Base-by-base conservation (phyloP, 345 rosid species). In the Noccaea caerulescens region DNA sequence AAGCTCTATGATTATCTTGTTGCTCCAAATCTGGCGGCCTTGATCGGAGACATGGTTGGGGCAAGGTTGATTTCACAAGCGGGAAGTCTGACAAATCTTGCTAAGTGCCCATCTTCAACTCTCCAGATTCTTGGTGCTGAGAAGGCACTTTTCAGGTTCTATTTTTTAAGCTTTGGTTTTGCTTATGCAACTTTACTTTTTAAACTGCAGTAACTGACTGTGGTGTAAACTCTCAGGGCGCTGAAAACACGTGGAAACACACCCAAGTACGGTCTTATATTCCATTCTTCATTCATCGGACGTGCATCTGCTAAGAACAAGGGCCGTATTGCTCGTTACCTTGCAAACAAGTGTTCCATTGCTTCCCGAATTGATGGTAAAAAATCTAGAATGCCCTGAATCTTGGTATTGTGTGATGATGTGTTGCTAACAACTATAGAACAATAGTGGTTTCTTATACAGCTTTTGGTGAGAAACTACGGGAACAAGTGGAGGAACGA, bases 81-180 rank as follows among this genome's bases (percentile, higher is more conserved):
- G 12, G 97, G 99, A 44, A 94, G 98, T 86, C 93, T 94, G 49
- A 89, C 96, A 10, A 91, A 92, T 81, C 86, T 91, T 79, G 99
- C 99, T 0, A 94, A 94, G 73, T 91, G 97, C 78, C 98, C 99
- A 57, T 88, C 99, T 80, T 94, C 99, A 23, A 94, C 99, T 13
- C 98, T 94, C 68, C 98, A 91, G 84, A 89, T 94, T 68, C 99
- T 89, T 18, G 99, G 98, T 47, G 98, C 96, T 5, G 96, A 91
- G 81, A 94, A 91, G 66, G 96, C 98, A 39, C 92, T 91, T 41
- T 91, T 94, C 80, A 93, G 99, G 88, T 93, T 69, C 58, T 2
- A 58, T 63, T 61, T 50, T 14, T n/a, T n/a, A 41, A 18, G 25
- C 41, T 33, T 34, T 20, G 25, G 27, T 13, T 33, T 27, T 33